phyloP scores from a whole-genome alignment of 2,329 filamentous ascomycete genomes.

The Colletotrichum camelliae region DNA sequence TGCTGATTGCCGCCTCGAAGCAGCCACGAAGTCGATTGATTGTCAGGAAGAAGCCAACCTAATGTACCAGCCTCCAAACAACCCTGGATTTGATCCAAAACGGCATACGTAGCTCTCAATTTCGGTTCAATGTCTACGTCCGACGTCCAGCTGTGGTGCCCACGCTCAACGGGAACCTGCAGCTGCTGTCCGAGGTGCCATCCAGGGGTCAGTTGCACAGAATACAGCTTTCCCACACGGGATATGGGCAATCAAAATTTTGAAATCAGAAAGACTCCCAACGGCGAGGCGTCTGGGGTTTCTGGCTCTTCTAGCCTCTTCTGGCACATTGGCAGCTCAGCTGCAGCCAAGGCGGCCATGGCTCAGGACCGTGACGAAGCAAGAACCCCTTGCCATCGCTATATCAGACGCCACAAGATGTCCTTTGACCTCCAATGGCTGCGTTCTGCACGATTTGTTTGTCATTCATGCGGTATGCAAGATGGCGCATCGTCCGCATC shows the following conservation, averaged over 20 bases:
- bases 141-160: background rate
- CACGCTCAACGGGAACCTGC: slow-evolving; percentile 1
- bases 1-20: rapidly evolving
- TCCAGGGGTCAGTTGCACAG: background rate
- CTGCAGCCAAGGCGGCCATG: background rate
- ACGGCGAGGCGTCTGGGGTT: background rate
- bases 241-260: background rate
- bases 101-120: background rate
- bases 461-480: background rate
- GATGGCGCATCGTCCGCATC: background rate
- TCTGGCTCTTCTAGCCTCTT: background rate
- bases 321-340: background rate
- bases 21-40: rapidly evolving
- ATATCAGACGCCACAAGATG: background rate
- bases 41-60: background rate
- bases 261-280: background rate
- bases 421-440: background rate
- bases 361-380: rapidly evolving
- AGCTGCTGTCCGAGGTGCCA: background rate
- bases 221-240: background rate
- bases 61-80: too few relatives aligned
- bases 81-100: background rate
- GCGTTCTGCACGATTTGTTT: background rate
- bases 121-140: background rate
- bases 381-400: rapidly evolving